A percentile compares a stretch with the other conserved stretches of the same genome.
Conservation (phyloP, 768 basidiomycete species). For the Daedaleopsis nitida region DNA sequence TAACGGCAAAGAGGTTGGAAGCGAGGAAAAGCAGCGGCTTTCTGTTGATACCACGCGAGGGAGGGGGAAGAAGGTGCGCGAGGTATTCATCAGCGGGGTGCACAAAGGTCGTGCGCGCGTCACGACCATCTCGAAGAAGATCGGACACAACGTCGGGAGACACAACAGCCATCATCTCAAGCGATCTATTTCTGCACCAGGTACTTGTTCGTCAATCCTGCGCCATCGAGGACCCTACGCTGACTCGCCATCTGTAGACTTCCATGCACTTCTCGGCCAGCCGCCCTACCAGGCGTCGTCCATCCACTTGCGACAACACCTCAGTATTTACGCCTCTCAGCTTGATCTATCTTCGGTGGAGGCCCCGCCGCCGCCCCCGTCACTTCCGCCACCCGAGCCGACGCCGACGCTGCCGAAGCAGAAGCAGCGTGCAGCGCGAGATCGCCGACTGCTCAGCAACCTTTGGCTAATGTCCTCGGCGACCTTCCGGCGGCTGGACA, state of each 20-base stretch:
- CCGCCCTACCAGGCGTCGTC: slow-evolving; percentile 76
- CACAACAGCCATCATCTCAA: slow-evolving; percentile 50
- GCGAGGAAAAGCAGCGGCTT: slow-evolving; percentile 3
- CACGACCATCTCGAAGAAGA: slow-evolving; percentile 74
- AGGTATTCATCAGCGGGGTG: slow-evolving; percentile 73
- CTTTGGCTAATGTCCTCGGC: slow-evolving; percentile 95
- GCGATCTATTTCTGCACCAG: slow-evolving; percentile 68
- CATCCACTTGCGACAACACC: slow-evolving; percentile 73
- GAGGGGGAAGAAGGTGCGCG: slow-evolving; percentile 74
- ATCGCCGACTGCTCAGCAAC: slow-evolving; percentile 73
- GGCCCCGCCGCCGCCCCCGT: slow-evolving; percentile 43
- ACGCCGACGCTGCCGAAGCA: slow-evolving; percentile 22
- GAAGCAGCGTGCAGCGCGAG: slow-evolving; percentile 46
- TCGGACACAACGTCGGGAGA: slow-evolving; percentile 68
- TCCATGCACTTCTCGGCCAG: slow-evolving; percentile 64
- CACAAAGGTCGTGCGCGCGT: slow-evolving; percentile 75
- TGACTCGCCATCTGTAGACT: slow-evolving; percentile 46
- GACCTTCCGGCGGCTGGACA: slow-evolving; percentile 86
- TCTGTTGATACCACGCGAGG: slow-evolving; percentile 25
- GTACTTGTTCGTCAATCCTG: slow-evolving; percentile 37
- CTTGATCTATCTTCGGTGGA: slow-evolving; percentile 33
- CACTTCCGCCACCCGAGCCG: slow-evolving; percentile 44
- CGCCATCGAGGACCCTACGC: not conserved
- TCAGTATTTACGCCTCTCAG: slow-evolving; percentile 37
- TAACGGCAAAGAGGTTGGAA: slow-evolving; percentile 5